A percentile compares a stretch with the other conserved stretches of the same genome.
phyloP scores from a whole-genome alignment of 1,139 yeast genomes.

The Pichia cactophila region DNA sequence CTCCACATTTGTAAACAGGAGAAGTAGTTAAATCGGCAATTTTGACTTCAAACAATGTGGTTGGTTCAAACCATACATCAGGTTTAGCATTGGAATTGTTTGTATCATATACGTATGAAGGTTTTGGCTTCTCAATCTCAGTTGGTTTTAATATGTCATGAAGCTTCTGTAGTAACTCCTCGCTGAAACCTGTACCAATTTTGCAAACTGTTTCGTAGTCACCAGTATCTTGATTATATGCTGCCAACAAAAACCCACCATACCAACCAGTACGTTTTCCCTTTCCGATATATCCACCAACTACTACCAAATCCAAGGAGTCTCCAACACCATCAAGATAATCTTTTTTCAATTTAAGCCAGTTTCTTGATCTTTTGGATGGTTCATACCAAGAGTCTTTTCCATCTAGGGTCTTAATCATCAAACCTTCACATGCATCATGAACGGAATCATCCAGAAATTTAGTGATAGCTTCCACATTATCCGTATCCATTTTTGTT shows the following conservation, averaged over 20 bases:
- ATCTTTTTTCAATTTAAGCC: constrained; percentile 94
- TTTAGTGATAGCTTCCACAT: constrained; percentile 71
- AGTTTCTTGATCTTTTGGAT: constrained; percentile 85
- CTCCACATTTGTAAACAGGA: constrained; percentile 89
- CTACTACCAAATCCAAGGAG: constrained; percentile 83
- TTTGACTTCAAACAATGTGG: constrained; percentile 77
- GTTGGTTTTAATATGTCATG: constrained; percentile 60
- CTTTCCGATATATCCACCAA: constrained; percentile 90
- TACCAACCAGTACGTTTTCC: constrained; percentile 94
- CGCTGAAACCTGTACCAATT: constrained; percentile 96
- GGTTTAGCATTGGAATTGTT: constrained; percentile 61
- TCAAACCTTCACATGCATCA: constrained; percentile 90
- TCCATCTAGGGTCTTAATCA: constrained; percentile 88
- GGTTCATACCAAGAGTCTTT: constrained; percentile 84
- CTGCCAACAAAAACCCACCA: constrained; percentile 89
- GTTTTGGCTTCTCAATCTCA: constrained; percentile 58
- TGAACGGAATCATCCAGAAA: constrained; percentile 85
- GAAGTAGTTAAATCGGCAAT: constrained; percentile 92
- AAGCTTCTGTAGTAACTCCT: constrained; percentile 61
- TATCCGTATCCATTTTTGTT: constrained; percentile 61
- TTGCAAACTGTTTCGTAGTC: constrained; percentile 94
- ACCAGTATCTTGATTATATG: constrained; percentile 82
- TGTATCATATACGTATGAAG: constrained; percentile 62
- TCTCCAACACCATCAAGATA: constrained; percentile 93
- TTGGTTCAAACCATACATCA: constrained; percentile 96